Evolutionary conservation across 768 basidiomycete species (phyloP).

Genomic region (Cystobasidium ongulense): DNA sequence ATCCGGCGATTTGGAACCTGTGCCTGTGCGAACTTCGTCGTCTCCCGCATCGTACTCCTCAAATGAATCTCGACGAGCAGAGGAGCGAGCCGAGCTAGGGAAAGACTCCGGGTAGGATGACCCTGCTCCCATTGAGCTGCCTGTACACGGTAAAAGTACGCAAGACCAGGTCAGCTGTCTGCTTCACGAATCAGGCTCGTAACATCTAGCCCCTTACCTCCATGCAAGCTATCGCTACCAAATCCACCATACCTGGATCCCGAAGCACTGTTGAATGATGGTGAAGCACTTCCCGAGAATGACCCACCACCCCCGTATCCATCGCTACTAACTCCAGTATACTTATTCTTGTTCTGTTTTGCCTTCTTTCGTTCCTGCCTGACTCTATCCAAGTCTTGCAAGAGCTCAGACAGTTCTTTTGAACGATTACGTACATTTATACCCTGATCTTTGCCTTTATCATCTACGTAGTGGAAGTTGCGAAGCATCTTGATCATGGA

Average conservation of each 20-base stretch:
- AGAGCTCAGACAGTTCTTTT: conserved; percentile 80
- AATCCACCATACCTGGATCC: conserved; percentile 62
- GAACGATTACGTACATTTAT: conserved; percentile 94
- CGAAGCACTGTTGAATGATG: conserved; percentile 56
- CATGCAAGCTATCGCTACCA: conserved; percentile 51
- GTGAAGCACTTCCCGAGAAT: conserved; percentile 34
- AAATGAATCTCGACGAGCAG: conserved; percentile 50
- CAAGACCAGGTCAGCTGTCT: conserved; percentile 34
- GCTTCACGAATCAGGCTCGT: neutral
- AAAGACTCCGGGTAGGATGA: neutral
- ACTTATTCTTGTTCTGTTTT: conserved; percentile 81
- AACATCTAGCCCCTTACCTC: conserved; percentile 36
- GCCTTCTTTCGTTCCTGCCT: conserved; percentile 83
- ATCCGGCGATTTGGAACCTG: conserved; percentile 34
- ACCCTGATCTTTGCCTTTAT: conserved; percentile 97
- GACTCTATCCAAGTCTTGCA: conserved; percentile 84
- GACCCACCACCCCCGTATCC: conserved; percentile 43
- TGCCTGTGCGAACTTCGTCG: conserved; percentile 61
- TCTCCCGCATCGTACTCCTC: conserved; percentile 94
- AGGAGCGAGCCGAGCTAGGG: conserved; percentile 33
- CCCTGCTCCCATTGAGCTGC: neutral
- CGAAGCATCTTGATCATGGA: conserved; percentile 94
- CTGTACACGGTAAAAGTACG: neutral
- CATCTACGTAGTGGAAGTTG: conserved; percentile 96
- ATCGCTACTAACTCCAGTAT: conserved; percentile 77